phyloP scores from a whole-genome alignment of 495 filamentous ascomycete genomes.

The Neurospora intermedia region DNA sequence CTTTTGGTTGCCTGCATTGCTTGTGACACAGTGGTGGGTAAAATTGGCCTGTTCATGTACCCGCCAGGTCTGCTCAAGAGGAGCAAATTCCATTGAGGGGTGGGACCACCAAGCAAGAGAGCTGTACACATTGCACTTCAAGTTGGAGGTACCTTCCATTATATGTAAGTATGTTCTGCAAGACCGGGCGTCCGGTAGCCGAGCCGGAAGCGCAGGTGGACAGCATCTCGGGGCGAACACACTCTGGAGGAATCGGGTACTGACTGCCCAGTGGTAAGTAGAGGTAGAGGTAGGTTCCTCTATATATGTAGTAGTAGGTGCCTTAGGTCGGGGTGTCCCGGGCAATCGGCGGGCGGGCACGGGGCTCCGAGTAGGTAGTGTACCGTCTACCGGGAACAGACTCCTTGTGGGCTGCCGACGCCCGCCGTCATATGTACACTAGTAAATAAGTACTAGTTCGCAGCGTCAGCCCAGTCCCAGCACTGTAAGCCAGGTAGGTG shows the following conservation, averaged over 20 bases:
- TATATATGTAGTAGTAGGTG: too few relatives aligned
- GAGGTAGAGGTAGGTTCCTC: too few relatives aligned
- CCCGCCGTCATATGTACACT: too few relatives aligned
- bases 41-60: not conserved
- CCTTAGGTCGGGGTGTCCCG: not conserved
- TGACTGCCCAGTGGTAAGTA: too few relatives aligned
- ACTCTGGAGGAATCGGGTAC: too few relatives aligned
- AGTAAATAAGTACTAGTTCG: not conserved
- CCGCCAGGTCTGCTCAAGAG: not conserved
- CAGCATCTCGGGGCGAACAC: not conserved
- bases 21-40: not conserved
- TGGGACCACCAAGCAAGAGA: too few relatives aligned
- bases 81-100: not conserved
- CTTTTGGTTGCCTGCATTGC: not conserved
- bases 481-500: not conserved
- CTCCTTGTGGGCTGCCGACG: not conserved
- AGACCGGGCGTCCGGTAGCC: not conserved
- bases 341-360: not conserved
- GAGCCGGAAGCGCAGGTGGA: not conserved
- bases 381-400: not conserved
- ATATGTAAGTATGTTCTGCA: too few relatives aligned
- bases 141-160: too few relatives aligned
- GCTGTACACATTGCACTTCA: too few relatives aligned
- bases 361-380: not conserved
- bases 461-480: not conserved